phyloP scores from a whole-genome alignment of 2,329 filamentous ascomycete genomes.

The Claviceps monticola region DNA sequence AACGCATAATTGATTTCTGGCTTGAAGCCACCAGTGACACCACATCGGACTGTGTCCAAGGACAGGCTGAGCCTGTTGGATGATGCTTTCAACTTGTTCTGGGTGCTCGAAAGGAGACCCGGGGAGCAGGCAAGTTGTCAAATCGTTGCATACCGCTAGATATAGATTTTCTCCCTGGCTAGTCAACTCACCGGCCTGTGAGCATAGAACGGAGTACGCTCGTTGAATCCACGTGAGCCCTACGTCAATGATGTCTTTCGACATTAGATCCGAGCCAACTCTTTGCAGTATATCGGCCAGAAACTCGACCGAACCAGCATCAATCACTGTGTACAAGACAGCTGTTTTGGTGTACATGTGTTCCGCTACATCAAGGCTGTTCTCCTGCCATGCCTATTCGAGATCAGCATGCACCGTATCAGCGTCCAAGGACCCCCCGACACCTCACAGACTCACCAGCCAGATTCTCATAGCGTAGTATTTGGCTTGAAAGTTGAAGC shows the following conservation, averaged over 20 bases:
- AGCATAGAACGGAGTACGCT: constrained; percentile 44
- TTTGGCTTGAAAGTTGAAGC: constrained; percentile 35
- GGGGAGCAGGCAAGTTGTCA: constrained; percentile 41
- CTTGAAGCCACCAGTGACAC: constrained; percentile 52
- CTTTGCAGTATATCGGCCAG: constrained; percentile 57
- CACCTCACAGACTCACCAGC: constrained; percentile 36
- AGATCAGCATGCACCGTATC: constrained; percentile 8
- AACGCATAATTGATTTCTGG: constrained; percentile 39
- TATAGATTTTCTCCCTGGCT: constrained; percentile 49
- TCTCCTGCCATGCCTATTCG: constrained; percentile 57
- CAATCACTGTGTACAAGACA: constrained; percentile 23
- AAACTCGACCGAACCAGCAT: constrained; percentile 40
- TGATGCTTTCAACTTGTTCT: constrained; percentile 39
- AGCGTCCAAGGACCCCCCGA: too few relatives aligned
- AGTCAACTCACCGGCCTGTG: constrained; percentile 39
- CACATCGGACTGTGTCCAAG: constrained; percentile 52
- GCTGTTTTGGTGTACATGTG: constrained; percentile 55
- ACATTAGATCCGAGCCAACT: constrained; percentile 50
- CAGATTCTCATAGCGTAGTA: constrained; percentile 53
- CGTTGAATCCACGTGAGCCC: constrained; percentile 63
- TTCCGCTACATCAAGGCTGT: constrained; percentile 61
- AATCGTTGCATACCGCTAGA: constrained; percentile 49
- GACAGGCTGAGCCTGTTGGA: constrained; percentile 48
- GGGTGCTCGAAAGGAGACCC: constrained; percentile 28
- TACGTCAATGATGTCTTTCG: constrained; percentile 34